These are phyloP conservation scores for Amanita molliuscula DNA, from an alignment of 768 basidiomycete species.

Conservation along the genomic window DNA sequence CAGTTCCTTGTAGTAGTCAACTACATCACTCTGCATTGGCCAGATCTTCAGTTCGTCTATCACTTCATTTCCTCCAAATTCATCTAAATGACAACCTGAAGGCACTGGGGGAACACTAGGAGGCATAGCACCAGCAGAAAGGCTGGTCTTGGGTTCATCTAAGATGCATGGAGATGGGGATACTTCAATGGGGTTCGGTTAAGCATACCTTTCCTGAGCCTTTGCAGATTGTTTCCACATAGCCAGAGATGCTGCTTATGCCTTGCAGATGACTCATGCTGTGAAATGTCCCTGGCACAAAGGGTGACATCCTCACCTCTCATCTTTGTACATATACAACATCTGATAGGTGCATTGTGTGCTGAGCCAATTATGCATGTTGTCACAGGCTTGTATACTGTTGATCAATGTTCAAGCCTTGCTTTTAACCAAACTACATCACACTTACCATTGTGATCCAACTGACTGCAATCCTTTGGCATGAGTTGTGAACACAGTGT, in stretches of 20 bases:
- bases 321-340: not conserved
- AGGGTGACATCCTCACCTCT: not conserved
- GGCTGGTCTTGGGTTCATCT: not conserved
- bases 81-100: not conserved
- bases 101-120: not conserved
- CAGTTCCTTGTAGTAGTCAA: not conserved
- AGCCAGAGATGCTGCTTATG: not conserved
- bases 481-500: not conserved
- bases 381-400: not conserved
- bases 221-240: not conserved
- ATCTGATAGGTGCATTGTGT: not conserved
- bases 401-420: not conserved
- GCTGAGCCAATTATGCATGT: not conserved
- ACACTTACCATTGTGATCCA: not conserved
- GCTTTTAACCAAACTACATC: not conserved
- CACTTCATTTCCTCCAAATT: not conserved
- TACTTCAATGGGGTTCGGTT: not conserved
- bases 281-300: not conserved
- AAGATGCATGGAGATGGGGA: not conserved
- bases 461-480: not conserved
- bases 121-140: not conserved
- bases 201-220: not conserved
- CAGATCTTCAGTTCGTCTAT: not conserved
- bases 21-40: not conserved
- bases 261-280: not conserved